Evolutionary conservation across 371 early-diverging fungal genomes (phyloP).

Genomic region (Lichtheimia ornata): DNA sequence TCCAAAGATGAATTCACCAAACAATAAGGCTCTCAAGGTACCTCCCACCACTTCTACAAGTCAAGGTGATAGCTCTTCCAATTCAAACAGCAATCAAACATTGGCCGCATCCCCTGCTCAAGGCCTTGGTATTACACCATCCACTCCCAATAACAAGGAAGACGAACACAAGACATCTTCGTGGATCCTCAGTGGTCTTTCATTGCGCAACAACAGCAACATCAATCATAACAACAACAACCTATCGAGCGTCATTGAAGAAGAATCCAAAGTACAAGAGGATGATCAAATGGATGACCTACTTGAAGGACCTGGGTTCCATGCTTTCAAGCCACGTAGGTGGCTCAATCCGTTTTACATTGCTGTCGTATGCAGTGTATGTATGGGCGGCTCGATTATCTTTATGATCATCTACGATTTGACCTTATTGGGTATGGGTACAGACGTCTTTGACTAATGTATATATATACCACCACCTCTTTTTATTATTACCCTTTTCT

Average conservation of each 20-base stretch:
- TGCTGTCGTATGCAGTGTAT: constrained; percentile 28
- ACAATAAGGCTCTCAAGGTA: constrained; percentile 5
- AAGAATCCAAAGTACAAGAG: not conserved
- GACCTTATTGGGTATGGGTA: constrained; percentile 31
- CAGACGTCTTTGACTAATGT: constrained; percentile 27
- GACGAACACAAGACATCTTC: not conserved
- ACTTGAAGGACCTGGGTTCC: constrained; percentile 13
- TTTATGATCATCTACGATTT: constrained; percentile 48
- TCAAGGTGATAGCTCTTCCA: constrained; percentile 1
- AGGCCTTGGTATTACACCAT: constrained; percentile 20
- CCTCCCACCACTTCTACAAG: not conserved
- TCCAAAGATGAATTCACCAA: constrained; percentile 6
- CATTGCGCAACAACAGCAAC: constrained; percentile 3
- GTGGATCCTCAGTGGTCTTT: constrained; percentile 5
- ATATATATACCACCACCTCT: not conserved
- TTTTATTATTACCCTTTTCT: not conserved
- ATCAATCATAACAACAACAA: not conserved
- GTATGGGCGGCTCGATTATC: constrained; percentile 24
- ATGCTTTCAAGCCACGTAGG: constrained; percentile 28
- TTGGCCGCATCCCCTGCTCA: constrained; percentile 9
- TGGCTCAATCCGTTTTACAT: constrained; percentile 39
- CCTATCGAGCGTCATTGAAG: not conserved
- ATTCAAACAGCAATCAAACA: not conserved
- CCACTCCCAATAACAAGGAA: not conserved
- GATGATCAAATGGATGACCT: not conserved